Conservation (phyloP, 352 stramenopile genomes). For the Phytopythium helicoides region DNA sequence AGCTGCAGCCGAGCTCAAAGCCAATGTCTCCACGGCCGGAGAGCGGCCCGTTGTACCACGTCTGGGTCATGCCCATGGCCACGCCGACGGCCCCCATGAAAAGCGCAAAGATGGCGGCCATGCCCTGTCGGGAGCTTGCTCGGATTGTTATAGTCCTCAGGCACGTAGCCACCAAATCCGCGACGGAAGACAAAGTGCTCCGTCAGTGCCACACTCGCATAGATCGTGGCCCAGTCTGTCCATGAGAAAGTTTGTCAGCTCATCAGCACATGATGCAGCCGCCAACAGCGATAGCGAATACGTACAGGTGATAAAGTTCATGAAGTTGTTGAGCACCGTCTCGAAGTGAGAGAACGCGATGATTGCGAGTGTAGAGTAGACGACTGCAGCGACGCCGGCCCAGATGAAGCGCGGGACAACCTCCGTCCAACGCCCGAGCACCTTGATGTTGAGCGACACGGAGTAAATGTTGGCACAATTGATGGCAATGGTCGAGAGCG, state of each 20-base stretch:
- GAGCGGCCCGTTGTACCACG: constrained; percentile 31
- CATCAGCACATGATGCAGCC: background rate
- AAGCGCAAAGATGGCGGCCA: constrained; percentile 37
- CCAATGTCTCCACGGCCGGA: constrained; percentile 22
- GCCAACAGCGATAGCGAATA: background rate
- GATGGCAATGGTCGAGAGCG: constrained; percentile 39
- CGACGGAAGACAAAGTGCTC: constrained; percentile 36
- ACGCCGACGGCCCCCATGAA: constrained; percentile 19
- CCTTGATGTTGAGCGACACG: constrained; percentile 39
- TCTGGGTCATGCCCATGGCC: constrained; percentile 38
- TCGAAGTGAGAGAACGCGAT: constrained; percentile 36
- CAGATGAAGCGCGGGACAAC: constrained; percentile 29
- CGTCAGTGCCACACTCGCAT: constrained; percentile 23
- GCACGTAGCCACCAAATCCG: constrained; percentile 31
- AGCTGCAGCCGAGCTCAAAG: constrained; percentile 31
- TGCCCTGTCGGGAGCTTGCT: constrained; percentile 30
- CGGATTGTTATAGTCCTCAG: constrained; percentile 31
- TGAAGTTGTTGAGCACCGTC: constrained; percentile 42
- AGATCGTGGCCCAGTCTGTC: constrained; percentile 30
- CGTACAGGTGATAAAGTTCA: constrained; percentile 42
- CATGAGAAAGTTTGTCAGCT: background rate
- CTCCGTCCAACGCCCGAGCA: constrained; percentile 28
- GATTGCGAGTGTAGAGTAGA: constrained; percentile 32
- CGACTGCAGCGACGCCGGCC: constrained; percentile 27
- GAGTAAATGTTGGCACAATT: constrained; percentile 51